Evolutionary conservation across 1,284 basidiomycete genomes (phyloP).

Genomic region (Rhizopogon parksii): DNA sequence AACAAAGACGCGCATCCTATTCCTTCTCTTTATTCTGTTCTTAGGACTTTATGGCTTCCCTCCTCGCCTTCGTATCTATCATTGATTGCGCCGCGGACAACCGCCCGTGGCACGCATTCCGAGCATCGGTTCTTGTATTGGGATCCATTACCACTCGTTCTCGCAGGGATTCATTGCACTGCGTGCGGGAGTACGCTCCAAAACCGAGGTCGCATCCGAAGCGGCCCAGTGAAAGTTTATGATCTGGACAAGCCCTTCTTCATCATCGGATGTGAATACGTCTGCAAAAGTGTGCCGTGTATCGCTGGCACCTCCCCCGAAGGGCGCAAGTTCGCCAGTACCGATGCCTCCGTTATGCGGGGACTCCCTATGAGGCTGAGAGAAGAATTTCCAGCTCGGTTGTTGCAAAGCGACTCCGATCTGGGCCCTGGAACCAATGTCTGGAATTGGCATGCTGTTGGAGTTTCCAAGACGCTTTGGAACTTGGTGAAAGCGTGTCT

Average conservation of each 20-base stretch:
- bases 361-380: slow-evolving; percentile 57
- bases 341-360: slow-evolving; percentile 60
- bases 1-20: slow-evolving; percentile 40
- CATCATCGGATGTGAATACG: slow-evolving; percentile 72
- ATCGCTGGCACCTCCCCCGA: slow-evolving; percentile 34
- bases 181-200: slow-evolving; percentile 47
- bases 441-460: slow-evolving; percentile 68
- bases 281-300: slow-evolving; percentile 47
- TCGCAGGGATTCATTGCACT: slow-evolving; percentile 68
- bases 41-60: slow-evolving; percentile 75
- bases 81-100: slow-evolving; percentile 62
- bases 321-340: slow-evolving; percentile 59
- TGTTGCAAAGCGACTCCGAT: slow-evolving; percentile 48
- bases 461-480: slow-evolving; percentile 61
- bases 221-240: slow-evolving; percentile 66
- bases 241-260: slow-evolving; percentile 72
- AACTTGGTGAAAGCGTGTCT: slow-evolving; percentile 57
- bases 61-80: slow-evolving; percentile 67
- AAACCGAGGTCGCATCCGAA: slow-evolving; percentile 61
- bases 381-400: slow-evolving; percentile 62
- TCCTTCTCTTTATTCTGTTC: slow-evolving; percentile 60
- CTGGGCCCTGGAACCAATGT: slow-evolving; percentile 48
- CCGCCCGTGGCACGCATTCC: slow-evolving; percentile 49
- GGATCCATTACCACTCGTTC: slow-evolving; percentile 70
- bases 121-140: slow-evolving; percentile 72